Evolutionary conservation across 805 yeast genomes (phyloP).

Genomic region (Middelhovenomyces tepae): DNA sequence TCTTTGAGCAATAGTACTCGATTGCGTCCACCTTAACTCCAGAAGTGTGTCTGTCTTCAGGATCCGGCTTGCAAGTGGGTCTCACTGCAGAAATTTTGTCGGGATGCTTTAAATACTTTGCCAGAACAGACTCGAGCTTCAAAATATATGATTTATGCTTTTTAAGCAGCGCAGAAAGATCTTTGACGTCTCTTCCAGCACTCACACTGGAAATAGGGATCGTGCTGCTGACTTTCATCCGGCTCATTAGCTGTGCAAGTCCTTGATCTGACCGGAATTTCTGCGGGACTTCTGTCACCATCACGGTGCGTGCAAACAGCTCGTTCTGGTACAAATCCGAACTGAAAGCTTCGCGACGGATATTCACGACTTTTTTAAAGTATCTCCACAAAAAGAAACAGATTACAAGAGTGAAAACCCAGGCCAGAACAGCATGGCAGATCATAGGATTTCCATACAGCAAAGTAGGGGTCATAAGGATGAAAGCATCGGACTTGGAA

Average conservation of each 20-base stretch:
- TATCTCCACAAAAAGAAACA: slow-evolving; percentile 22
- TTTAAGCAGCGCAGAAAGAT: slow-evolving; percentile 20
- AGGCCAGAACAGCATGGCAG: slow-evolving; percentile 29
- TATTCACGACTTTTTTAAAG: slow-evolving; percentile 19
- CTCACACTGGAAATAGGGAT: slow-evolving; percentile 18
- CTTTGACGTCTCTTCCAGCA: slow-evolving; percentile 23
- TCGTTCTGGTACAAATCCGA: slow-evolving; percentile 18
- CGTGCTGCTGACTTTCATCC: slow-evolving; percentile 3
- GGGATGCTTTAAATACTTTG: slow-evolving; percentile 22
- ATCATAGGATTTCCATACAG: slow-evolving; percentile 24
- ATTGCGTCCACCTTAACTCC: slow-evolving; percentile 21
- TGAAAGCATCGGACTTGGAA: slow-evolving; percentile 24
- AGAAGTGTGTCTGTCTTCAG: slow-evolving; percentile 5
- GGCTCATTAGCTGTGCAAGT: slow-evolving; percentile 12
- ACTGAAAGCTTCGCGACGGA: slow-evolving; percentile 19
- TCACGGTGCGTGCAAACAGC: slow-evolving; percentile 25
- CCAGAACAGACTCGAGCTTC: slow-evolving; percentile 21
- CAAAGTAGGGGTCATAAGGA: slow-evolving; percentile 30
- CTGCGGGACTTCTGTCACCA: slow-evolving; percentile 25
- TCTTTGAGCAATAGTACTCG: slow-evolving; percentile 17
- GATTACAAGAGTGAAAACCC: slow-evolving; percentile 22
- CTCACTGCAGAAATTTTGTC: slow-evolving; percentile 18
- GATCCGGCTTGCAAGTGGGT: slow-evolving; percentile 16
- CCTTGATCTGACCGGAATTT: slow-evolving; percentile 20
- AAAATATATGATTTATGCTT: slow-evolving; percentile 19